These are phyloP conservation scores for Eudorina sp. DNA, from an alignment of 139 green algal genomes.

Conservation along the genomic window DNA sequence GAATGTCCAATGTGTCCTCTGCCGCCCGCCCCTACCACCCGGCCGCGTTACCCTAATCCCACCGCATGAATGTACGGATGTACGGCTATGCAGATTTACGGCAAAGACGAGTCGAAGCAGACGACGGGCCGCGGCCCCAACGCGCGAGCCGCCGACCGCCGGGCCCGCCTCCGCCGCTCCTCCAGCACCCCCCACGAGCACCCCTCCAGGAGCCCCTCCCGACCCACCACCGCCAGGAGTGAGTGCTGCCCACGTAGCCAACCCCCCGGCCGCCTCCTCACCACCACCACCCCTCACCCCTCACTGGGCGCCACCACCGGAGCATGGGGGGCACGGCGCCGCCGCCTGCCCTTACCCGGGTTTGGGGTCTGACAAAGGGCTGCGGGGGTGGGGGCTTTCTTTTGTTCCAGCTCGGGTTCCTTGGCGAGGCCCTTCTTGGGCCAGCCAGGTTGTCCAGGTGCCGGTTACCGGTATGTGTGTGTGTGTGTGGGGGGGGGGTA, in stretches of 20 bases:
- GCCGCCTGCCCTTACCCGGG: too few relatives aligned
- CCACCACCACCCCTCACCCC: background rate
- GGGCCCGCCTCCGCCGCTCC: background rate
- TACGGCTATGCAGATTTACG: conserved; percentile 26
- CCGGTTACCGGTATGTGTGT: too few relatives aligned
- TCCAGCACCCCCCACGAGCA: background rate
- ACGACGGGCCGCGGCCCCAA: conserved; percentile 15
- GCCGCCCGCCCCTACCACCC: too few relatives aligned
- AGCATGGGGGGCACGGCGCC: too few relatives aligned
- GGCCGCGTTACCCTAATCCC: too few relatives aligned
- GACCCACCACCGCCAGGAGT: background rate
- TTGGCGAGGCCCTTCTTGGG: too few relatives aligned
- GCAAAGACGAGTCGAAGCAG: conserved; percentile 39
- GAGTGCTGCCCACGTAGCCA: background rate
- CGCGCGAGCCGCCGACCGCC: background rate
- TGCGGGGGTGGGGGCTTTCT: too few relatives aligned
- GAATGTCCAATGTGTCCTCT: too few relatives aligned
- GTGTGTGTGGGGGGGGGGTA: too few relatives aligned
- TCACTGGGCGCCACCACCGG: background rate
- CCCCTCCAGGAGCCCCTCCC: background rate
- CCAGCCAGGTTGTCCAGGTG: too few relatives aligned
- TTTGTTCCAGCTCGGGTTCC: too few relatives aligned
- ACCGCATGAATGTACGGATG: background rate
- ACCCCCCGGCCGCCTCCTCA: background rate
- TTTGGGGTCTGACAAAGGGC: too few relatives aligned